Conservation (phyloP, 1,139 yeast species). For the Geotrichum australiense region DNA sequence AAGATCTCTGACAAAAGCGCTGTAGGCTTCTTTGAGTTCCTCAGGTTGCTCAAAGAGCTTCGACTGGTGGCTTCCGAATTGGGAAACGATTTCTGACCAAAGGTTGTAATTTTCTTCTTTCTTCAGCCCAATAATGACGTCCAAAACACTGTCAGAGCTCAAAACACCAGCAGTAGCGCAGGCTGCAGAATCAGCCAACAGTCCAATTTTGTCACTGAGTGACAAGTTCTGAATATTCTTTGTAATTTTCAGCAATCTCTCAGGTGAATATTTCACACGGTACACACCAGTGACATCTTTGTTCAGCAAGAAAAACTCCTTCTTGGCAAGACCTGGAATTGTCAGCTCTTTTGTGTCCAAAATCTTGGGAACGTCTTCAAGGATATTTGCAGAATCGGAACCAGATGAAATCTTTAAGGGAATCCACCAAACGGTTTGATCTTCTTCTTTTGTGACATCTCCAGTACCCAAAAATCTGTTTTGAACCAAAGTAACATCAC, state of each 20-base stretch:
- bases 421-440: slow-evolving; percentile 71
- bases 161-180: slow-evolving; percentile 56
- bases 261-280: slow-evolving; percentile 56
- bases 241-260: slow-evolving; percentile 36
- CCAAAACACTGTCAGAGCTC: slow-evolving; percentile 46
- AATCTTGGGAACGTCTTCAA: slow-evolving; percentile 20
- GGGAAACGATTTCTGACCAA: slow-evolving; percentile 54
- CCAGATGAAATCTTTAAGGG: slow-evolving; percentile 47
- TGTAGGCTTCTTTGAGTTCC: slow-evolving; percentile 36
- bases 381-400: slow-evolving; percentile 28
- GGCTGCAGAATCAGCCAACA: slow-evolving; percentile 52
- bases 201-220: slow-evolving; percentile 56
- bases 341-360: slow-evolving; percentile 24
- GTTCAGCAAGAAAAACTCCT: slow-evolving; percentile 62
- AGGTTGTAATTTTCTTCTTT: slow-evolving; percentile 51
- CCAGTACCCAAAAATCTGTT: slow-evolving; percentile 74
- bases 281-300: slow-evolving; percentile 57
- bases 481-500: slow-evolving; percentile 41
- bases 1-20: slow-evolving; percentile 38
- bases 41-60: slow-evolving; percentile 45
- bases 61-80: slow-evolving; percentile 41
- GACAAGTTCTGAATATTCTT: slow-evolving; percentile 43
- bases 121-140: slow-evolving; percentile 39
- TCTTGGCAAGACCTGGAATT: slow-evolving; percentile 26
- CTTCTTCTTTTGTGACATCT: slow-evolving; percentile 68